phyloP scores from a whole-genome alignment of 768 basidiomycete species.

The Suillus decipiens region DNA sequence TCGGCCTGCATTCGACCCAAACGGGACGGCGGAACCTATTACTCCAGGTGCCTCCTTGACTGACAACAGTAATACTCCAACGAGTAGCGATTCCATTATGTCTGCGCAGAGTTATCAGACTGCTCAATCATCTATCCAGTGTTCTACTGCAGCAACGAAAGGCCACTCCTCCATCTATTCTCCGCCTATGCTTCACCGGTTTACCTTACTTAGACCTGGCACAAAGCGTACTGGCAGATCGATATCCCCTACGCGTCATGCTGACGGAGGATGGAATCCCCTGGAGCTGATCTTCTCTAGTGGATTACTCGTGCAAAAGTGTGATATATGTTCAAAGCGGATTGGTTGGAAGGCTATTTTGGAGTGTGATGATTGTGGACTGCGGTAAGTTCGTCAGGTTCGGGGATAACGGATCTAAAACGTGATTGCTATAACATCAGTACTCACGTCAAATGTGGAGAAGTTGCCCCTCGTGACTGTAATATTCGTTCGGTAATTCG shows the following conservation, averaged over 20 bases:
- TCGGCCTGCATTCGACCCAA: constrained; percentile 54
- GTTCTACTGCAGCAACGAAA: constrained; percentile 69
- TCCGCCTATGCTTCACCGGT: constrained; percentile 72
- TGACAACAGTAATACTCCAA: constrained; percentile 37
- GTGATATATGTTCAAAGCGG: constrained; percentile 79
- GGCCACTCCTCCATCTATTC: constrained; percentile 71
- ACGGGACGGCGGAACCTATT: constrained; percentile 42
- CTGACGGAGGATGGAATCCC: constrained; percentile 65
- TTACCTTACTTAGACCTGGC: constrained; percentile 84
- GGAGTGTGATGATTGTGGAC: constrained; percentile 87
- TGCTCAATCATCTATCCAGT: constrained; percentile 49
- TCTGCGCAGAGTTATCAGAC: constrained; percentile 69
- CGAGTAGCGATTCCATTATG: constrained; percentile 47
- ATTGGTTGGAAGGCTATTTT: constrained; percentile 86
- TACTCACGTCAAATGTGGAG: constrained; percentile 87
- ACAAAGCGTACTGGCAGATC: constrained; percentile 48
- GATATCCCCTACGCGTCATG: constrained; percentile 29
- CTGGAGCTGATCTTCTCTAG: constrained; percentile 79
- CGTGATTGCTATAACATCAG: constrained; percentile 38
- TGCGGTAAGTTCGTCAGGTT: constrained; percentile 49
- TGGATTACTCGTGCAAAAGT: constrained; percentile 71
- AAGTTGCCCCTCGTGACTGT: constrained; percentile 78
- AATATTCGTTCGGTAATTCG: constrained; percentile 37
- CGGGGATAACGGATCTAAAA: constrained; percentile 9
- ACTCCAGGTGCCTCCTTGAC: constrained; percentile 38